Conservation (phyloP, 148 eudicot genomes). For the Camellia granthamiana region DNA sequence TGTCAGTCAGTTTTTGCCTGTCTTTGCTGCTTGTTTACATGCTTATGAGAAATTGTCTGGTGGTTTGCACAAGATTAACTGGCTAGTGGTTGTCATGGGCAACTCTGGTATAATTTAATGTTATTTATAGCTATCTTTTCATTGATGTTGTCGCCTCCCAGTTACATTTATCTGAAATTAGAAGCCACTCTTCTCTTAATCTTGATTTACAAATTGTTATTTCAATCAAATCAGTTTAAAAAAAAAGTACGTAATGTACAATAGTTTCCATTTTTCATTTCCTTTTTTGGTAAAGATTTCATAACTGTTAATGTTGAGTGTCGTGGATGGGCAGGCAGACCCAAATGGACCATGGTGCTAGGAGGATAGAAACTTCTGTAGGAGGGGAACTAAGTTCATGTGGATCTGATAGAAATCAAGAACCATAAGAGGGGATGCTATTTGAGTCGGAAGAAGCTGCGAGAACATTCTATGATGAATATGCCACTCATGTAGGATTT, state of each 20-base stretch:
- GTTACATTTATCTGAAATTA: not conserved
- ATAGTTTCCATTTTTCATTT: not conserved
- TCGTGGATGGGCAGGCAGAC: slow-evolving; percentile 26
- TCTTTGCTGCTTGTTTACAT: not conserved
- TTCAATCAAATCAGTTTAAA: no score
- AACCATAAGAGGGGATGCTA: slow-evolving; percentile 36
- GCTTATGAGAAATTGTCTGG: not conserved
- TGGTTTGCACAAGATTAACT: not conserved
- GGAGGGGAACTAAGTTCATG: slow-evolving; percentile 15
- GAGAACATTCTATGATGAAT: slow-evolving; percentile 35
- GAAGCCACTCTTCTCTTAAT: not conserved
- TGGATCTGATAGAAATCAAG: slow-evolving; percentile 25
- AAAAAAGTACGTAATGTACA: not conserved
- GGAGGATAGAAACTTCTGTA: slow-evolving; percentile 22
- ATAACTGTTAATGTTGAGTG: slow-evolving; percentile 5
- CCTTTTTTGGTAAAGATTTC: not conserved
- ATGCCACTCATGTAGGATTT: slow-evolving; percentile 36
- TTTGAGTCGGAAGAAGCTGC: slow-evolving; percentile 44
- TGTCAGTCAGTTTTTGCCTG: not conserved
- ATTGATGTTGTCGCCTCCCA: not conserved
- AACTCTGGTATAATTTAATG: not conserved
- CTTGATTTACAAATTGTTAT: not conserved
- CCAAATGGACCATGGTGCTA: slow-evolving; percentile 21
- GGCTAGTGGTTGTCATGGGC: no score
- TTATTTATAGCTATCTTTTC: not conserved